Percentiles rank a stretch among this genome's conserved stretches.
Conservation (phyloP, 2,329 filamentous ascomycete genomes). For the Calonectria pauciramosa region DNA sequence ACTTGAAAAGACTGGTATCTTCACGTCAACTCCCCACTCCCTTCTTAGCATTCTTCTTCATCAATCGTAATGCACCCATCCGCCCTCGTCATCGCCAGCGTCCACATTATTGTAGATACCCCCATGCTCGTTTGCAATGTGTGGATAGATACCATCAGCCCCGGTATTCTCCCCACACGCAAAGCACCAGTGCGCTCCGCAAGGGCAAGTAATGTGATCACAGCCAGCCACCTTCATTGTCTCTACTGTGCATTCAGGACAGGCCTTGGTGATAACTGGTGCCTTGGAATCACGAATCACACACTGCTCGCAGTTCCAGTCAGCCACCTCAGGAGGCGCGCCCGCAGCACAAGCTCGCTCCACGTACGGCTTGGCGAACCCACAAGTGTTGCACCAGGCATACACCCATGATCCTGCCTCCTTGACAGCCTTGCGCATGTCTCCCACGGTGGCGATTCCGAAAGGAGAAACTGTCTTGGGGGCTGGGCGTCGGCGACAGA, state of each 20-base stretch:
- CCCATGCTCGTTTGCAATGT: conserved; percentile 52
- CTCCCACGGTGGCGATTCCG: conserved; percentile 54
- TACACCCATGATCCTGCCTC: conserved; percentile 61
- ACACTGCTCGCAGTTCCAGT: conserved; percentile 60
- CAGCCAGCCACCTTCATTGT: conserved; percentile 56
- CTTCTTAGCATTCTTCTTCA: neutral
- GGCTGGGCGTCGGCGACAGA: conserved; percentile 61
- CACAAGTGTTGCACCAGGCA: conserved; percentile 62
- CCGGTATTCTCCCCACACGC: conserved; percentile 50
- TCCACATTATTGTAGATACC: conserved; percentile 46
- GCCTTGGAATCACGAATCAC: neutral
- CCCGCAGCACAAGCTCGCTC: conserved; percentile 60
- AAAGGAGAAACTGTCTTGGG: conserved; percentile 53
- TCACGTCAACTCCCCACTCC: neutral
- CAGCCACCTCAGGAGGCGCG: conserved; percentile 50
- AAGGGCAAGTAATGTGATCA: conserved; percentile 56
- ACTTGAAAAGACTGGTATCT: conserved; percentile 10
- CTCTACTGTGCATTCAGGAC: conserved; percentile 53
- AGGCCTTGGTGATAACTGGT: conserved; percentile 42
- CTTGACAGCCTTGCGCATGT: conserved; percentile 54
- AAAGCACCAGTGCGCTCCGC: conserved; percentile 57
- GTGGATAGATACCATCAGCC: conserved; percentile 50
- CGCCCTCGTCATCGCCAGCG: conserved; percentile 33
- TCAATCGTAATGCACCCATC: conserved; percentile 21
- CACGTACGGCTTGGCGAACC: conserved; percentile 56